Evolutionary conservation across 2,329 filamentous ascomycete species (phyloP).

Genomic region (Ophiostoma tasmaniense): DNA sequence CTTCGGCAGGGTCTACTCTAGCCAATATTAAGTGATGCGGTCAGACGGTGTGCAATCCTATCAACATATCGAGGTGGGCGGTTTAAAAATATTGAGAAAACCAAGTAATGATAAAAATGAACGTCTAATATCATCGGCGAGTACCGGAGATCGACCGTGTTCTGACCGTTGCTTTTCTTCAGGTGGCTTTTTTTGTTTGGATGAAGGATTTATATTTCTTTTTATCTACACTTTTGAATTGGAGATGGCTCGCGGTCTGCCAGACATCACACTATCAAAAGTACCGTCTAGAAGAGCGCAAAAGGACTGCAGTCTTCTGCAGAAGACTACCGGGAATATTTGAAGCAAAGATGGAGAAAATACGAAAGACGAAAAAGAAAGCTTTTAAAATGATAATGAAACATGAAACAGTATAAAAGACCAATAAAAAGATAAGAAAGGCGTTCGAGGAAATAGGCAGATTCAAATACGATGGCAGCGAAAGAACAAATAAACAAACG

Average conservation of each 20-base stretch:
- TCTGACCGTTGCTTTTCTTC: not conserved
- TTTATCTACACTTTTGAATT: not conserved
- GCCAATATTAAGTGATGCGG: not conserved
- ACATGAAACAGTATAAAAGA: constrained; percentile 7
- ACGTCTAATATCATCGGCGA: not conserved
- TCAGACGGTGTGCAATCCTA: not conserved
- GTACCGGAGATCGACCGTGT: not conserved
- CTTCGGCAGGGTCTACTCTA: not conserved
- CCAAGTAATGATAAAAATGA: too few species aligned
- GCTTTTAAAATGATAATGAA: not conserved
- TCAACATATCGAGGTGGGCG: not conserved
- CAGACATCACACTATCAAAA: not conserved
- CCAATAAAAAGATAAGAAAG: not conserved
- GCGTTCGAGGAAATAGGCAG: not conserved
- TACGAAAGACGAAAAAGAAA: not conserved
- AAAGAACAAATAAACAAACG: too few species aligned
- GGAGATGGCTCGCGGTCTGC: not conserved
- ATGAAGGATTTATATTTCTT: not conserved
- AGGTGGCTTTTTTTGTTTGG: not conserved
- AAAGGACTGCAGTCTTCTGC: not conserved
- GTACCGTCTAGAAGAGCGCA: not conserved
- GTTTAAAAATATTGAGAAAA: not conserved
- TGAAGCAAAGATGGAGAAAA: not conserved
- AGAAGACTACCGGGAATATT: not conserved
- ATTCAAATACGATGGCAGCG: not conserved